Evolutionary conservation across 1,284 basidiomycete species (phyloP).

Genomic region (Schizopora paradoxa): DNA sequence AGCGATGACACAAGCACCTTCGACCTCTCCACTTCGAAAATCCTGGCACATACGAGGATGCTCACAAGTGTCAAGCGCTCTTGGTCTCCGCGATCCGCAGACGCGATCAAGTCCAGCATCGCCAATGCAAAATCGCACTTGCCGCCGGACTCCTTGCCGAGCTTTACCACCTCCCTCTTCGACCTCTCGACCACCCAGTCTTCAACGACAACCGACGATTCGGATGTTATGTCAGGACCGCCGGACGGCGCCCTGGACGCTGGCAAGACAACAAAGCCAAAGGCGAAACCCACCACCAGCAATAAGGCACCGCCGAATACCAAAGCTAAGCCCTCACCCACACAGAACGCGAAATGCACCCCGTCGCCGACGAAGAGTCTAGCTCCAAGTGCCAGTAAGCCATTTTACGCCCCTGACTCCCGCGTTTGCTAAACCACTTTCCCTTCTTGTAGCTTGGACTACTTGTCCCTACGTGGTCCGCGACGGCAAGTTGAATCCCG

Average conservation of each 20-base stretch:
- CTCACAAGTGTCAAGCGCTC: constrained; percentile 7
- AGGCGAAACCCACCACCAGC: constrained; percentile 7
- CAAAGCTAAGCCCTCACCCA: neutral
- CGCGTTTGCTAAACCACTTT: constrained; percentile 14
- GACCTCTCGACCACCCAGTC: constrained; percentile 22
- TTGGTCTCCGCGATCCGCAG: neutral
- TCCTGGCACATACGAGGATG: constrained; percentile 10
- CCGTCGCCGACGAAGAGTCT: constrained; percentile 40
- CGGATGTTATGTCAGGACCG: constrained; percentile 10
- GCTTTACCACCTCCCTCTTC: too few species aligned
- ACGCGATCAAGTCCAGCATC: neutral
- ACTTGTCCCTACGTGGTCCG: constrained; percentile 49
- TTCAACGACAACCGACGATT: constrained; percentile 23
- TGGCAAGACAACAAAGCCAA: constrained; percentile 22
- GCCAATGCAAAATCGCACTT: neutral
- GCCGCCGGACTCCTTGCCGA: neutral
- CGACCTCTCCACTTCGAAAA: constrained; percentile 1
- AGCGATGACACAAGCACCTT: neutral
- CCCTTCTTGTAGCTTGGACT: constrained; percentile 43
- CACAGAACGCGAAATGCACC: constrained; percentile 28
- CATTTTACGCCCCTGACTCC: constrained; percentile 11
- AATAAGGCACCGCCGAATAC: constrained; percentile 14
- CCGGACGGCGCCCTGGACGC: constrained; percentile 9
- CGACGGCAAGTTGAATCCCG: constrained; percentile 65
- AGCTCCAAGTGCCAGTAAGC: constrained; percentile 40